phyloP scores from a whole-genome alignment of 345 rosid genomes.

The Syzygium aromaticum region DNA sequence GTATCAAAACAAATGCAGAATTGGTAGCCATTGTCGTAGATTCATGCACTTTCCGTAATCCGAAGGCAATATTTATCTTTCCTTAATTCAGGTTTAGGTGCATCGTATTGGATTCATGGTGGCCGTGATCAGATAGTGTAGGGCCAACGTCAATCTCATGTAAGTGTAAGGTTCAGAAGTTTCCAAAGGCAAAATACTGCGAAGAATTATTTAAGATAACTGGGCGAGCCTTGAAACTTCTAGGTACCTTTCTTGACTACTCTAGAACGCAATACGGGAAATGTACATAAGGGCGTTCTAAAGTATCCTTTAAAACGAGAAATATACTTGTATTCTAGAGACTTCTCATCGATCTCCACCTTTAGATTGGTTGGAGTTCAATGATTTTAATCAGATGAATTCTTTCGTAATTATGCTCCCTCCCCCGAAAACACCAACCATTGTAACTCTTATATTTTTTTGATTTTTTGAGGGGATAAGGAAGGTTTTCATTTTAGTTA shows the following conservation, averaged over 20 bases:
- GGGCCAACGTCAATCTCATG: not conserved
- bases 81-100: not conserved
- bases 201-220: not conserved
- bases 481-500: not conserved
- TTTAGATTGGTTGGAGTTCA: not conserved
- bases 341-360: not conserved
- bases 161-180: not conserved
- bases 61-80: not conserved
- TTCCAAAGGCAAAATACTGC: not conserved
- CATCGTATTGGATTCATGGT: not conserved
- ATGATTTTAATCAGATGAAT: not conserved
- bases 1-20: not conserved
- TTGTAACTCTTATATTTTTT: not conserved
- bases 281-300: not conserved
- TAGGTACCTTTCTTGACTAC: not conserved
- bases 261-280: not conserved
- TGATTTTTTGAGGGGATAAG: not conserved
- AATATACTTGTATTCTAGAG: not conserved
- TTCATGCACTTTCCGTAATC: not conserved
- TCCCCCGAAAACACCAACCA: not conserved
- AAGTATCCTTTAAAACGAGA: not conserved
- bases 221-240: not conserved
- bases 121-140: not conserved
- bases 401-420: not conserved
- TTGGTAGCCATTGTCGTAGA: not conserved